Evolutionary conservation across 208 protist genomes (phyloP).

Genomic region (Trypanosoma scelopori): DNA sequence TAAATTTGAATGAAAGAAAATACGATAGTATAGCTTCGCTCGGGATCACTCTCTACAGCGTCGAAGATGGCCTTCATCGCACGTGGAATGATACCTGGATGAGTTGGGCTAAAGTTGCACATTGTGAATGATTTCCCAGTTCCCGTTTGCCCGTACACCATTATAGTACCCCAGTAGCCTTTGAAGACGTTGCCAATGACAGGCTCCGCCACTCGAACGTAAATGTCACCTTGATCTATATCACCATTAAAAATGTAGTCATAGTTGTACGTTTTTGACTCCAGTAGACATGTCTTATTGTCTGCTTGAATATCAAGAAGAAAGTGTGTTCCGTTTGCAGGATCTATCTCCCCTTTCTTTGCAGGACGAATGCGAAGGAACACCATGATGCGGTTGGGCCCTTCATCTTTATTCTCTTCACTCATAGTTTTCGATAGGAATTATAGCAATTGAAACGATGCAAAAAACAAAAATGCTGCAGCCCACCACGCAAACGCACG

Average conservation of each 20-base stretch:
- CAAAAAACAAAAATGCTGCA: constrained; percentile 12
- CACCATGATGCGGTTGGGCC: constrained; percentile 39
- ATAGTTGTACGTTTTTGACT: constrained; percentile 57
- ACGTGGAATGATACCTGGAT: constrained; percentile 85
- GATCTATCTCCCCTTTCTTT: constrained; percentile 32
- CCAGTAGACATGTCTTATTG: constrained; percentile 32
- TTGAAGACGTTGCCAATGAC: constrained; percentile 85
- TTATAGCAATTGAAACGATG: constrained; percentile 10
- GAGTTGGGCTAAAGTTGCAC: constrained; percentile 72
- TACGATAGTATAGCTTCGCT: constrained; percentile 44
- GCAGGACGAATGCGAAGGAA: constrained; percentile 35
- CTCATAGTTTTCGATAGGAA: constrained; percentile 11
- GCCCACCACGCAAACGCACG: constrained; percentile 1
- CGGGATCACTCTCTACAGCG: constrained; percentile 33
- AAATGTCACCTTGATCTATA: constrained; percentile 74
- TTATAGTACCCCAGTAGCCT: constrained; percentile 82
- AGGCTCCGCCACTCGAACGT: constrained; percentile 62
- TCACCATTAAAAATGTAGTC: constrained; percentile 76
- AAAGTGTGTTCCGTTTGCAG: constrained; percentile 20
- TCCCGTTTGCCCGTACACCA: constrained; percentile 92
- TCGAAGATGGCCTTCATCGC: constrained; percentile 72
- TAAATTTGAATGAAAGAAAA: constrained; percentile 90
- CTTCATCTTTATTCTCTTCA: constrained; percentile 26
- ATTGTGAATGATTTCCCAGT: constrained; percentile 92
- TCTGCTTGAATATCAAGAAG: constrained; percentile 34